phyloP scores from a whole-genome alignment of 2,329 filamentous ascomycete species.

The Neonectria faginata region DNA sequence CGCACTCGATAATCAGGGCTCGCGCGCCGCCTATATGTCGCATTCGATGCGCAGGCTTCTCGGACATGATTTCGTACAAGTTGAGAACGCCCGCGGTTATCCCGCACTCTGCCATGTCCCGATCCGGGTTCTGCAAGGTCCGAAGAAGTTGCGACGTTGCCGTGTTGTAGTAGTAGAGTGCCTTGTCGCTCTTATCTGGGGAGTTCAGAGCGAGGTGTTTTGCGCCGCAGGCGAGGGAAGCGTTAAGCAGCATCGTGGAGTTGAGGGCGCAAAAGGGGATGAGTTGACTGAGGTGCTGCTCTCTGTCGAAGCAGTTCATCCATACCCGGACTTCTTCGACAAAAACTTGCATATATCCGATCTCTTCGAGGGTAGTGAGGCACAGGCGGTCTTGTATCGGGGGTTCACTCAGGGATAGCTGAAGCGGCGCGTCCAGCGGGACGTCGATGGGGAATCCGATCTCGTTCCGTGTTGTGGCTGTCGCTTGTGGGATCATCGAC shows the following conservation, averaged over 20 bases:
- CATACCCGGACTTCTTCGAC: slow-evolving; percentile 90
- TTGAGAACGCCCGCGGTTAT: slow-evolving; percentile 89
- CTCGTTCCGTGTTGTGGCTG: slow-evolving; percentile 51
- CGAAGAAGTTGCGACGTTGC: slow-evolving; percentile 83
- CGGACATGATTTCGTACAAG: slow-evolving; percentile 93
- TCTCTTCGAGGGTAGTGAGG: slow-evolving; percentile 80
- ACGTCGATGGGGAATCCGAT: slow-evolving; percentile 52
- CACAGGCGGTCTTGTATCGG: slow-evolving; percentile 63
- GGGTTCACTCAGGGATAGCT: slow-evolving; percentile 8
- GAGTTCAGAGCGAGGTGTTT: slow-evolving; percentile 82
- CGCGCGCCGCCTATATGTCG: slow-evolving; percentile 88
- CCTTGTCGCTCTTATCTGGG: slow-evolving; percentile 79
- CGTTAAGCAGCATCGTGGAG: slow-evolving; percentile 89
- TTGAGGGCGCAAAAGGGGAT: slow-evolving; percentile 86
- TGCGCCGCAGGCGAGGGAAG: slow-evolving; percentile 88
- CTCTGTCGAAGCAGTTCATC: slow-evolving; percentile 92
- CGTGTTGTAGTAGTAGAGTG: slow-evolving; percentile 85
- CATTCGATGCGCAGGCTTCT: slow-evolving; percentile 82
- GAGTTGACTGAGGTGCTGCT: slow-evolving; percentile 86
- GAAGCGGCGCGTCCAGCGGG: slow-evolving; percentile 25
- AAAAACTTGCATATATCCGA: slow-evolving; percentile 92
- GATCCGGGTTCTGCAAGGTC: slow-evolving; percentile 84
- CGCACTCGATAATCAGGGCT: slow-evolving; percentile 88
- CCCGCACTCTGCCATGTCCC: slow-evolving; percentile 86
- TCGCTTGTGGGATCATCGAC: slow-evolving; percentile 53